Evolutionary conservation across 805 yeast species (phyloP), one percentile per base, ranked within the genome.

Genomic region (Cyberlindnera maclurae): DNA sequence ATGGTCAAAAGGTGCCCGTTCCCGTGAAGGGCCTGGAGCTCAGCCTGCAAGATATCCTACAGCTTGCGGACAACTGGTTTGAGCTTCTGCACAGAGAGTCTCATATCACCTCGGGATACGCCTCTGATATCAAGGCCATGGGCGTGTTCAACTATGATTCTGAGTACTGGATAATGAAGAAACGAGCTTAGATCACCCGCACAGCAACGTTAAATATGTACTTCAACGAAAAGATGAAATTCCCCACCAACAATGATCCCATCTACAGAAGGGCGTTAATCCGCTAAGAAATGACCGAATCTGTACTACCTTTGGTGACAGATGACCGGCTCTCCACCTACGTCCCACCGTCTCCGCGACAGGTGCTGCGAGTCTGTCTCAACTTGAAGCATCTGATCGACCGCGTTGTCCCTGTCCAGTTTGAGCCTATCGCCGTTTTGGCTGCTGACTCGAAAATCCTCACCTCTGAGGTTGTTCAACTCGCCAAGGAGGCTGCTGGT

Each of bases 401-500:
- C 59, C 67, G 71, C 31, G 66, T 82, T 12, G 70, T 87, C 26
- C 89, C 93, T 0, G 70, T 81, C 30, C 75, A 74, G n/a, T 72
- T 77, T 44, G 71, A 69, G 10, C 68, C 63, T 12, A 55, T 61
- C 4, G 66, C 66, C 3, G 71, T 86, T 33, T 62, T 74, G 5
- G 59, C 68, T 9, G 75, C 77, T 5, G 77, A 74, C 39, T 77
- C 86, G 0, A 69, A 77, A 2, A 68, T 83, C 29, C 58, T 86
- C 40, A 79, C 75, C 44, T 65, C 66, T 3, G 65, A 68, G 13
- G 83, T 83, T 2, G 56, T 82, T n/a, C 55, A 67, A 12, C 66
- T 85, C 42, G 82, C 78, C 2, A 67, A 73, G 39, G 71, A 69
- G 22, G 93, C 95, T 5, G 94, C 94, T 15, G 94, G 94, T 9